phyloP scores from a whole-genome alignment of 176 grass and related monocot species.

The Eleusine indica region DNA sequence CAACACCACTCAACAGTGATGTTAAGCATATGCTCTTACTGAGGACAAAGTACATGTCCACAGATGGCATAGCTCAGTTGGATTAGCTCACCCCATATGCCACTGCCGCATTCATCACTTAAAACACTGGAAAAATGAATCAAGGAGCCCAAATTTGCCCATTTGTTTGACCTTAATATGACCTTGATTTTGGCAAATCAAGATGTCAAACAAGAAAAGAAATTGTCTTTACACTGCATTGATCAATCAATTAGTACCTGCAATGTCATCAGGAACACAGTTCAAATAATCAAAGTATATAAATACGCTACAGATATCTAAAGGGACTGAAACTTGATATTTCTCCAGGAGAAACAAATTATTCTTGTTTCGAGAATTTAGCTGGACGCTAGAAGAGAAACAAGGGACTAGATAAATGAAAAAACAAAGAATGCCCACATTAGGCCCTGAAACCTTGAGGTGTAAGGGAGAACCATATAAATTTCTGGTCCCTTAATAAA shows the following conservation, averaged over 20 bases:
- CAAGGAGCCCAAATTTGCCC: conserved; percentile 18
- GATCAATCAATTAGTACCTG: conserved; percentile 61
- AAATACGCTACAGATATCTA: conserved; percentile 37
- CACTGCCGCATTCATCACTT: conserved; percentile 24
- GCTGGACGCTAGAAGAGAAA: conserved; percentile 15
- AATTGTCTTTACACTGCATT: conserved; percentile 39
- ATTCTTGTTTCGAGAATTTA: conserved; percentile 19
- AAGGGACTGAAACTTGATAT: conserved; percentile 22
- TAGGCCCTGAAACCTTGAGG: conserved; percentile 12
- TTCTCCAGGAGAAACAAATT: conserved; percentile 24
- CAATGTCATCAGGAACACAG: conserved; percentile 51
- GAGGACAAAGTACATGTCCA: conserved; percentile 30
- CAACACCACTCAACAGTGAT: conserved; percentile 31
- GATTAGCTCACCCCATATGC: conserved; percentile 32
- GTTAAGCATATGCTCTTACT: conserved; percentile 47
- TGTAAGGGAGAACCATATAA: conserved; percentile 19
- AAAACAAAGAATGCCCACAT: conserved; percentile 26
- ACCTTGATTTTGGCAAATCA: conserved; percentile 60
- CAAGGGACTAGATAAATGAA: conserved; percentile 19
- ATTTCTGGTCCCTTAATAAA: neutral
- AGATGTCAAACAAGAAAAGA: conserved; percentile 59
- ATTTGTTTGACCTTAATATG: conserved; percentile 54
- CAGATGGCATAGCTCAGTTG: conserved; percentile 38
- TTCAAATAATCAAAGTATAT: conserved; percentile 46
- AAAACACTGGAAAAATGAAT: conserved; percentile 39